Evolutionary conservation across 179 eudicot species (phyloP), one percentile per base, ranked within the genome.

Genomic region (Beta lomatogona): DNA sequence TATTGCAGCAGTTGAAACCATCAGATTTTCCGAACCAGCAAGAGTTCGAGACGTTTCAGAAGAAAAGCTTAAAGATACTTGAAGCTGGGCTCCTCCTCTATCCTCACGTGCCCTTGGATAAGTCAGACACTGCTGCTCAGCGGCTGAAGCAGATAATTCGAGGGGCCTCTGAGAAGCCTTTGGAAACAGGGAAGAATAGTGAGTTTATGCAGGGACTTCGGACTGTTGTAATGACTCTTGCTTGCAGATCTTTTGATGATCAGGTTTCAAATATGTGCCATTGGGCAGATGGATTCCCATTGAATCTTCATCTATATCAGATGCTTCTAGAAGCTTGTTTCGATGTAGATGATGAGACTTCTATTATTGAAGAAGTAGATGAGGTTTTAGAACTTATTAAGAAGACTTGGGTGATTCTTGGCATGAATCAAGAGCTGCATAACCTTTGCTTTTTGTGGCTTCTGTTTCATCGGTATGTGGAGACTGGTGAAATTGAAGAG

Each of bases 231-330:
- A 85, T 88, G 88, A 87, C 93, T 64, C 96, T 94, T 80, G 92
- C 97, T 8, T 89, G 88, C 85, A 88, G 99, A 89, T 90, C 98
- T 74, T 85, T 82, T 82, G 94, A 94, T 73, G 97, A 90, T 64
- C 83, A 90, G 78, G 74, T 76, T 58, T 83, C 97, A 15, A 94
- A 87, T 76, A 68, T 72, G 52, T 92, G 94, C 71, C 99, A 95
- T 74, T 95, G 99, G 99, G 99, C 94, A n/a, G 99, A 95, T 88
- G 99, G 99, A 59, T 82, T 87, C 79, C 99, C 98, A 0, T 79
- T 95, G 71, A 95, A 94, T 86, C 89, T 94, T 68, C 89, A 85
- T 50, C 86, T 95, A 68, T 95, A 95, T 76, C 92, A 88, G 82
- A 87, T 83, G 83, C 92, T 95, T 78, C 84, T 95, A 25, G 98